Evolutionary conservation across 495 filamentous ascomycete species (phyloP), one percentile per base, ranked within the genome.

Genomic region (Penicillium pancosmium): DNA sequence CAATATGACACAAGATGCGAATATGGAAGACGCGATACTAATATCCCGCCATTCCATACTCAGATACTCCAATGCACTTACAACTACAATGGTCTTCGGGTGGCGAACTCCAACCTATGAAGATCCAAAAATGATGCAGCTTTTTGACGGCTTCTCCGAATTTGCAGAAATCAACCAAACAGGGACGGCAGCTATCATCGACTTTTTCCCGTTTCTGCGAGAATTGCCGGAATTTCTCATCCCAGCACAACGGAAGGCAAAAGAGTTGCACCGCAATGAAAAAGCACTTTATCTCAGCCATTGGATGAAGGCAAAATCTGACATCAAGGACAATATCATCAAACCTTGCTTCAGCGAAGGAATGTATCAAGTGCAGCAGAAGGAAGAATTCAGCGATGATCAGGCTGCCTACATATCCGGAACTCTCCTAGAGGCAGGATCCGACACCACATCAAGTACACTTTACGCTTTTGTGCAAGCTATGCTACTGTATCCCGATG

Each of bases 61-160:
- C 10, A 75, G 82, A 44, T 86, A 82, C 64, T 74, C 80, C 18
- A 80, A 79, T 57, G 73, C 82, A 5, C 67, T 84, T n/a, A 80
- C 80, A 5, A 84, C 82, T 8, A 79, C 75, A 23, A 84, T 85
- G 79, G 71, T 82, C 7, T 86, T 79, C 56, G 82, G 82, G 36
- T 84, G 74, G 67, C 74, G 82, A 13, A 78, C 76, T 5, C 61
- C 73, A 0, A 74, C 68, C 5, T 76, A 76, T 55, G 73, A 84
- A 15, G 81, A 86, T 54, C 57, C 71, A 13, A 82, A 80, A 43
- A 70, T 84, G 63, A 68, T 71, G 63, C 80, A 83, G 59, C 69
- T 85, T 7, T 84, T 82, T 57, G 71, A 82, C 38, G 77, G 78
- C n/a, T 81, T 84, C 56, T 68, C 66, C 40, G 68, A 82, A 49